Percentiles rank a stretch among this genome's conserved stretches.
phyloP scores from a whole-genome alignment of 441 rosid species.

The Dalechampia spathulata region DNA sequence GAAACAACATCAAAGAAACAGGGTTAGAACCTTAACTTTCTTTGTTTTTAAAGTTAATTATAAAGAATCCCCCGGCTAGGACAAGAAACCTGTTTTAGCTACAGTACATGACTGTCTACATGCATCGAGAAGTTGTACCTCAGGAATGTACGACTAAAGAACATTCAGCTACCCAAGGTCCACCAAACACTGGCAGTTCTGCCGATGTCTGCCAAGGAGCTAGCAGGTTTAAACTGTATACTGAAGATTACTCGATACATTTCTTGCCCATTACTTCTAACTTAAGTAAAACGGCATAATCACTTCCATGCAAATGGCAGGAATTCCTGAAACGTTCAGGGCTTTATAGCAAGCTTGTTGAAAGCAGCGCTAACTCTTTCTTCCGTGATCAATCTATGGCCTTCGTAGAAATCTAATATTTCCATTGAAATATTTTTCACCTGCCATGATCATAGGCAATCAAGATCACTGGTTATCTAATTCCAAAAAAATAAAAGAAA shows the following conservation, averaged over 20 bases:
- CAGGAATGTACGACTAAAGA: background rate
- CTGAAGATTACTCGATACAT: no score
- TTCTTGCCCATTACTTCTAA: background rate
- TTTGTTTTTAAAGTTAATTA: no score
- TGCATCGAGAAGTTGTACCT: no score
- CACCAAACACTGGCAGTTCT: background rate
- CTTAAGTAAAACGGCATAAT: background rate
- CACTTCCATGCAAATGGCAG: background rate
- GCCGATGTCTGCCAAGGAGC: background rate
- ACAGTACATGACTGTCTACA: no score
- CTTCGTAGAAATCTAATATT: slow-evolving; percentile 82
- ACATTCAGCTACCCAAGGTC: background rate
- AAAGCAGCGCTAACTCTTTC: slow-evolving; percentile 52
- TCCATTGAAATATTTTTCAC: slow-evolving; percentile 88
- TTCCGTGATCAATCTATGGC: slow-evolving; percentile 45
- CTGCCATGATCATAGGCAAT: no score
- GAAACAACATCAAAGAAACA: no score
- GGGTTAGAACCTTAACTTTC: no score
- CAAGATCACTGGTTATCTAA: no score
- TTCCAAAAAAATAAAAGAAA: no score
- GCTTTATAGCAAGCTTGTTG: slow-evolving; percentile 54
- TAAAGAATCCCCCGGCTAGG: no score
- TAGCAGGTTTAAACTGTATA: background rate
- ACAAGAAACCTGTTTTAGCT: no score
- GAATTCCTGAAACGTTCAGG: slow-evolving; percentile 15